A percentile compares a stretch with the other conserved stretches of the same genome.
Conservation (phyloP, 164 flowering plant genomes). For the Piper longum region DNA sequence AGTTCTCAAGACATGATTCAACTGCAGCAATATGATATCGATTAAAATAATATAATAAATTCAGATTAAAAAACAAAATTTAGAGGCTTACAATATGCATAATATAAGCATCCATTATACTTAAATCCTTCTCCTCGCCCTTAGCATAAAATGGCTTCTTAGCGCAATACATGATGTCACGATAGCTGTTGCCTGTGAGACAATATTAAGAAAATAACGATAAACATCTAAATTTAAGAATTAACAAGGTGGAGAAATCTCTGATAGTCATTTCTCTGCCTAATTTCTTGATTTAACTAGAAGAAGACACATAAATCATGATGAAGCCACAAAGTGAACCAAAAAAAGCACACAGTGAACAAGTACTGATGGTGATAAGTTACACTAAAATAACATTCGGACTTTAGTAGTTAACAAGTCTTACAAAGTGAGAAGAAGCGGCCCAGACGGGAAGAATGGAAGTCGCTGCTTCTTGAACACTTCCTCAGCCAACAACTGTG, state of each 20-base stretch:
- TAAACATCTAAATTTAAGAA: too few species aligned
- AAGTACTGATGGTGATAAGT: neutral
- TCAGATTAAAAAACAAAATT: neutral
- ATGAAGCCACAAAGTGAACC: too few species aligned
- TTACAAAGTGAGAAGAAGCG: slow-evolving; percentile 69
- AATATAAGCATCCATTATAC: slow-evolving; percentile 72
- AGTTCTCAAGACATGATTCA: slow-evolving; percentile 73
- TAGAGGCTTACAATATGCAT: slow-evolving; percentile 59
- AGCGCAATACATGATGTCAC: slow-evolving; percentile 68
- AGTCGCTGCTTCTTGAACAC: slow-evolving; percentile 45
- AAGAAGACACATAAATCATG: too few species aligned
- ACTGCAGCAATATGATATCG: slow-evolving; percentile 26
- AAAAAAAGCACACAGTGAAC: neutral
- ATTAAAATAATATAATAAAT: neutral
- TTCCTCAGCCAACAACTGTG: slow-evolving; percentile 59
- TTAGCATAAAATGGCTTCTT: slow-evolving; percentile 83
- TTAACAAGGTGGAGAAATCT: neutral
- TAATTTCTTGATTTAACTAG: too few species aligned
- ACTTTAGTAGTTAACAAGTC: slow-evolving; percentile 8
- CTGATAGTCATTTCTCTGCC: neutral
- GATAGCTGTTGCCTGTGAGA: slow-evolving; percentile 57
- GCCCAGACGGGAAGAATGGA: slow-evolving; percentile 51
- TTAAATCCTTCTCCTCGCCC: slow-evolving; percentile 67
- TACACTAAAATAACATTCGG: neutral
- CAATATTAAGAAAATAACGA: too few species aligned